Percentiles rank a stretch among this genome's conserved stretches.
These are phyloP conservation scores for Poteriospumella lacustris DNA, from an alignment of 108 stramenopile species.

Conservation along the genomic window DNA sequence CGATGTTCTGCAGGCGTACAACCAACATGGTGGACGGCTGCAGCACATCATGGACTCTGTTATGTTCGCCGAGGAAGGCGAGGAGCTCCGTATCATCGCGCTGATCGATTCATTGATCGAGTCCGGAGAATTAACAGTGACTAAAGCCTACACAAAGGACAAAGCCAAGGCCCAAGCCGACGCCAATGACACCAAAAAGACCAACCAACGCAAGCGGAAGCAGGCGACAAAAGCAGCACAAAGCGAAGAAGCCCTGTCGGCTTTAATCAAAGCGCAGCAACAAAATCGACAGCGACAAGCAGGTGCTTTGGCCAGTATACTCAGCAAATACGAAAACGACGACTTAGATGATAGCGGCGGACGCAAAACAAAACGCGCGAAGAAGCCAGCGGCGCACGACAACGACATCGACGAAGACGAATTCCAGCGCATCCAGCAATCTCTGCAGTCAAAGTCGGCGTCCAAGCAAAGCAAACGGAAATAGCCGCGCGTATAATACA, in stretches of 20 bases:
- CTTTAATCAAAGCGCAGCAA: too few species aligned
- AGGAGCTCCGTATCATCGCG: not conserved
- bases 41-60: constrained; percentile 11
- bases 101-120: constrained; percentile 22
- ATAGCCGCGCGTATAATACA: too few species aligned
- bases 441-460: too few species aligned
- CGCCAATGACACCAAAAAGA: not conserved
- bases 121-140: not conserved
- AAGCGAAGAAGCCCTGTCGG: not conserved
- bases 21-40: not conserved
- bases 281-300: too few species aligned
- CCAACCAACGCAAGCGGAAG: not conserved
- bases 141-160: not conserved
- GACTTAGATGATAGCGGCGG: too few species aligned
- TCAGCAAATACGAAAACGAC: too few species aligned
- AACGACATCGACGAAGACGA: too few species aligned
- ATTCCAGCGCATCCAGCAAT: too few species aligned
- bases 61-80: constrained; percentile 3
- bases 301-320: too few species aligned
- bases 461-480: too few species aligned
- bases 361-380: too few species aligned
- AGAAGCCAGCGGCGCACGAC: too few species aligned
- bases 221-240: not conserved
- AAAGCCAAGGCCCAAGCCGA: not conserved
- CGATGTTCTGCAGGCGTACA: not conserved